Conservation (phyloP, 352 stramenopile species). For the Phytophthora sojae region DNA sequence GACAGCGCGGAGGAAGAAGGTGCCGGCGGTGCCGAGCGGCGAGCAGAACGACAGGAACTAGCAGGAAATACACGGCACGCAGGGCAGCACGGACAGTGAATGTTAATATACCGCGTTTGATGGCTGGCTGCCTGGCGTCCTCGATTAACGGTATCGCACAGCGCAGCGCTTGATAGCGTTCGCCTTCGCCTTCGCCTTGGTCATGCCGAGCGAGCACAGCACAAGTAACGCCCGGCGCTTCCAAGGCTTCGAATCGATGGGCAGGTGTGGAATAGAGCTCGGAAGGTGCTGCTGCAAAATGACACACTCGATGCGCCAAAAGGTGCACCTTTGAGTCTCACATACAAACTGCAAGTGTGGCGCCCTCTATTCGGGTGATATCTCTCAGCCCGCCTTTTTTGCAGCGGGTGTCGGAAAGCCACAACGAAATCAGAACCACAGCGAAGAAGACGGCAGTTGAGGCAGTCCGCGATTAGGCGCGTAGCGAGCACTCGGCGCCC, state of each 20-base stretch:
- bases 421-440: slow-evolving; percentile 26
- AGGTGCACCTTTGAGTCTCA: no score
- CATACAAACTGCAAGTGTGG: no score
- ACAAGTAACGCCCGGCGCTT: slow-evolving; percentile 1
- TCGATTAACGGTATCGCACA: no score
- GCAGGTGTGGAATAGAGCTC: slow-evolving; percentile 21
- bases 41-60: slow-evolving; percentile 13
- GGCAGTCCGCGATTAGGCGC: slow-evolving; percentile 13
- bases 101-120: slow-evolving; percentile 41
- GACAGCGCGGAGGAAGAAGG: slow-evolving; percentile 12
- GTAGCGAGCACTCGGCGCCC: not conserved
- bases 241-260: slow-evolving; percentile 22
- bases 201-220: not conserved
- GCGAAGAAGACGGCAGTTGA: slow-evolving; percentile 3
- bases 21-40: slow-evolving; percentile 15
- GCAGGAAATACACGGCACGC: slow-evolving; percentile 13
- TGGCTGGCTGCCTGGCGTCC: slow-evolving; percentile 20
- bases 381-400: slow-evolving; percentile 4
- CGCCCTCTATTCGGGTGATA: no score
- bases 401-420: slow-evolving; percentile 3
- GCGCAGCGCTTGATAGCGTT: no score
- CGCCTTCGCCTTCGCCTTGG: no score
- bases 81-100: slow-evolving; percentile 21
- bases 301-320: no score
- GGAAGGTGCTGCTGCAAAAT: no score